A percentile compares a stretch with the other conserved stretches of the same genome.
Conservation (phyloP, 805 yeast genomes). For the Teunomyces barrocoloradensis region DNA sequence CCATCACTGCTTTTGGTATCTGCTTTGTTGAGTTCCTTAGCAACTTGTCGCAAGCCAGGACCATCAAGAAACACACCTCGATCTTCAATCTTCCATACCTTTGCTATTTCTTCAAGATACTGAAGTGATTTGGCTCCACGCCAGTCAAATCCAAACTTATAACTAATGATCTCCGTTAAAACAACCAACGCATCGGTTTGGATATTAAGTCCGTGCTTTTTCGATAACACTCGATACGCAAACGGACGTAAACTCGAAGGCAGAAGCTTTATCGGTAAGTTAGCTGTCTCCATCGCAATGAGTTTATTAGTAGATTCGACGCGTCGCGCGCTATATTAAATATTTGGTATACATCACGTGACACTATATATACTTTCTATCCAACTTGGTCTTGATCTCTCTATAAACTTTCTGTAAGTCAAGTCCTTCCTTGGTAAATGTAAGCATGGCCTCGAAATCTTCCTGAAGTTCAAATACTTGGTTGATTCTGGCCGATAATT, state of each 20-base stretch:
- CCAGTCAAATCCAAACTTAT: constrained; percentile 84
- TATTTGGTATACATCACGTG: too few relatives aligned
- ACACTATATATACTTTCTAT: constrained; percentile 9
- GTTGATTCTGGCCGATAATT: constrained; percentile 11
- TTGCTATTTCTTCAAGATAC: constrained; percentile 74
- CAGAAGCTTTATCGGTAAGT: constrained; percentile 70
- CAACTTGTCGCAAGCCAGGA: constrained; percentile 58
- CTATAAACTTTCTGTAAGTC: constrained; percentile 1
- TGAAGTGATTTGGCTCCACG: constrained; percentile 59
- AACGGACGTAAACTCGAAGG: constrained; percentile 86
- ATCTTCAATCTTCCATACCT: constrained; percentile 84
- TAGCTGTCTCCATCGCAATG: background rate
- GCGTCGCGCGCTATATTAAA: too few relatives aligned
- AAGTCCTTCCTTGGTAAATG: constrained; percentile 1
- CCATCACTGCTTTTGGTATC: constrained; percentile 14
- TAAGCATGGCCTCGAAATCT: constrained; percentile 8
- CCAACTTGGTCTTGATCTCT: constrained; percentile 10
- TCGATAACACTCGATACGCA: constrained; percentile 86
- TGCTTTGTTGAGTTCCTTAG: constrained; percentile 49
- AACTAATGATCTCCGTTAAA: constrained; percentile 74
- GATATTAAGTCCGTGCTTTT: constrained; percentile 87
- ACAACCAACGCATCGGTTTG: constrained; percentile 78
- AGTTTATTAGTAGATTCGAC: background rate
- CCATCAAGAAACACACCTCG: constrained; percentile 85
- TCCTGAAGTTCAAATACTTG: constrained; percentile 12